A percentile compares a stretch with the other conserved stretches of the same genome.
phyloP scores from a whole-genome alignment of 2,329 filamentous ascomycete genomes.

The Ascosphaera pollenicola region DNA sequence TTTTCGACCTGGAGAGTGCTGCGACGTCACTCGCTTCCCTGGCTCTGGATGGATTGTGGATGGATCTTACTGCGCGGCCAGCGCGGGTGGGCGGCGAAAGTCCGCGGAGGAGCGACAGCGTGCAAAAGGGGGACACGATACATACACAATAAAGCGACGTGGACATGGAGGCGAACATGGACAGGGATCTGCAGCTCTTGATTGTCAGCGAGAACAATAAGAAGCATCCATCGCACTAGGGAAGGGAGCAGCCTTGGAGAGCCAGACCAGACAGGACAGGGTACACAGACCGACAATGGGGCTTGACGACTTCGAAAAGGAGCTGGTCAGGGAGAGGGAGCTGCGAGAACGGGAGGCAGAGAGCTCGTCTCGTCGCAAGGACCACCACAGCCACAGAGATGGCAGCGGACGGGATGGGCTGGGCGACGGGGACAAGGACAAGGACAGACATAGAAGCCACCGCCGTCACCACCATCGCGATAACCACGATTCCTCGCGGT shows the following conservation, averaged over 20 bases:
- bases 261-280: no score
- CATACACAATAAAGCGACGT: no score
- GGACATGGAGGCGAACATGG: no score
- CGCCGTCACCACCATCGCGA: constrained; percentile 25
- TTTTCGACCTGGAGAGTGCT: not conserved
- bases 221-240: not conserved
- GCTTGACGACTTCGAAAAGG: constrained; percentile 55
- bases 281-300: constrained; percentile 26
- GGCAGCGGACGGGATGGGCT: constrained; percentile 16
- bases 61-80: no score
- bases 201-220: not conserved
- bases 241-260: not conserved
- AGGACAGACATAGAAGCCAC: constrained; percentile 3
- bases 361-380: not conserved
- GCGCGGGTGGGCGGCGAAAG: not conserved
- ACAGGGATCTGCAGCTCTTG: no score
- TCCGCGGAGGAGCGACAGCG: not conserved
- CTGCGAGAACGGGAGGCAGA: constrained; percentile 11
- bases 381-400: constrained; percentile 12
- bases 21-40: not conserved
- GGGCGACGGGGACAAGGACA: constrained; percentile 13
- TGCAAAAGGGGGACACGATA: no score
- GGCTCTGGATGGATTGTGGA: not conserved
- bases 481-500: not conserved
- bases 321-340: constrained; percentile 37